Evolutionary conservation across 2,329 filamentous ascomycete species (phyloP), one percentile per base, ranked within the genome.

Genomic region (Chaetothyriales sp.): DNA sequence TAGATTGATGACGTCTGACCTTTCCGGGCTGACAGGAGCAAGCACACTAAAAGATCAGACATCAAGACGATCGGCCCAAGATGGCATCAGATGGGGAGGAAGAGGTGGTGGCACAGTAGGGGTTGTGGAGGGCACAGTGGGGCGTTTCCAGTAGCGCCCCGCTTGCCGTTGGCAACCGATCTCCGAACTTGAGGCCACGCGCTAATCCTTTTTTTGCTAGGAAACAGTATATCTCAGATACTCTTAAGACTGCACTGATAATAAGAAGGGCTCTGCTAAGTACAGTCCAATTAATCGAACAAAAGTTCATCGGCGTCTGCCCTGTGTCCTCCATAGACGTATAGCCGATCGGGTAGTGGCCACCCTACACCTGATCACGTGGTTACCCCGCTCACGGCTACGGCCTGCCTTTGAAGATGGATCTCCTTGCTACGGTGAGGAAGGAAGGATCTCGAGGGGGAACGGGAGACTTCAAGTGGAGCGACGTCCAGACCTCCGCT

Each of bases 401-500:
- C 44, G 47, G 20, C 53, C 22, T 45, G 48, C 33, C 5, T 5
- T 40, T 13, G 8, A 69, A 22, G 52, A 95, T 98, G 92, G 92
- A 98, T 77, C 79, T 98, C 51, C 81, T 97, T 51, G 86, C 89
- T 54, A 88, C 86, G 44, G 85, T 98, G 56, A 87, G 89, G 64
- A 97, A 98, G 71, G 90, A 94, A 67, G 81, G 81, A 22, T 50
- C 18, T 55, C 78, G 92, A 60, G 92, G 92, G 64, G 92, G 92
- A 55, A 77, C 76, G 65, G 85, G 85, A 69, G 89, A 95, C 68
- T 98, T 98, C 73, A 89, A 83, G 70, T 97, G 92, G 92, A 86
- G 90, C 59, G 89, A 95, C 61, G 90, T 98, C 64, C 84, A 90
- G 66, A 81, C 76, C 58, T 94, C 89, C 48, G 73, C 78, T 19